Conservation (phyloP, 768 basidiomycete species). For the Kondoa malvinella region DNA sequence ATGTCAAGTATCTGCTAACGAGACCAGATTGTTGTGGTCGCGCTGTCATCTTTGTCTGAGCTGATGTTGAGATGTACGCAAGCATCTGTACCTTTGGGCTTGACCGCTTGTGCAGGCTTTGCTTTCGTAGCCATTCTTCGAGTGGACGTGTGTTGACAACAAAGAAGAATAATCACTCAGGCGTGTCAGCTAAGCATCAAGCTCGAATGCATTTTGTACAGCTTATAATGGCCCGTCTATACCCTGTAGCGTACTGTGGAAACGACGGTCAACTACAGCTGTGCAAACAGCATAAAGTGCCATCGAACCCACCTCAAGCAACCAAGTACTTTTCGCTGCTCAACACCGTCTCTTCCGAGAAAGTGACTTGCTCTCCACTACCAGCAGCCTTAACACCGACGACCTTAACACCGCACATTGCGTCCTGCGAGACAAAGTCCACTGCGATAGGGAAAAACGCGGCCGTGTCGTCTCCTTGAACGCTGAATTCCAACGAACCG, state of each 20-base stretch:
- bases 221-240: too few species aligned
- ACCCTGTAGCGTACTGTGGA: too few species aligned
- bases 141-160: too few species aligned
- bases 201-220: too few species aligned
- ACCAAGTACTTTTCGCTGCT: conserved; percentile 41
- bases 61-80: background rate
- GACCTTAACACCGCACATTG: conserved; percentile 54
- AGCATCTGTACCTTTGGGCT: background rate
- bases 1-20: background rate
- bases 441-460: conserved; percentile 87
- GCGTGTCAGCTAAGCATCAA: too few species aligned
- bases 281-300: too few species aligned
- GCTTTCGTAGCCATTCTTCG: background rate
- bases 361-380: conserved; percentile 39
- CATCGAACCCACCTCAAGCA: conserved; percentile 15
- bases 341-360: conserved; percentile 42
- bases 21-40: background rate
- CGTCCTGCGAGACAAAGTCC: conserved; percentile 60
- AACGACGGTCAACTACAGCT: too few species aligned
- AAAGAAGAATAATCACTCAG: too few species aligned
- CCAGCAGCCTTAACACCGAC: conserved; percentile 42
- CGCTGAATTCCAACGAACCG: conserved; percentile 79
- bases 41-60: too few species aligned
- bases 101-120: background rate
- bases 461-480: conserved; percentile 62